Percentiles rank a stretch among this genome's conserved stretches.
phyloP scores from a whole-genome alignment of 1,139 yeast genomes.

The Candida tunisiensis region DNA sequence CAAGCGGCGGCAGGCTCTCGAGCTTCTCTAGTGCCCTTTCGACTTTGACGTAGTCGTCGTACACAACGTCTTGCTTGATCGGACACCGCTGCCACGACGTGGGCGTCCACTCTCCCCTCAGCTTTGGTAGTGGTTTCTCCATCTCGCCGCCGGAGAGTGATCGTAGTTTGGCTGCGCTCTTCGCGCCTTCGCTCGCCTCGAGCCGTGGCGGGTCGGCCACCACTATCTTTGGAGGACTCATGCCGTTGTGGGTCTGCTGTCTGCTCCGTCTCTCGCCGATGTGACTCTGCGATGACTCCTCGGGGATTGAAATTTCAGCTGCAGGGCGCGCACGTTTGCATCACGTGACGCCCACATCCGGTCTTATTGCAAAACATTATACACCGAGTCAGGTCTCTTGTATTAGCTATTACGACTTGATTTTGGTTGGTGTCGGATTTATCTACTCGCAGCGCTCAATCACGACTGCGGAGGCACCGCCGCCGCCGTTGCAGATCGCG shows the following conservation, averaged over 20 bases:
- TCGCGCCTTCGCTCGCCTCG: constrained; percentile 20
- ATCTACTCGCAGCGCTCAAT: constrained; percentile 27
- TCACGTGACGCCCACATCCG: too few species aligned
- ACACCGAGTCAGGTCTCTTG: neutral
- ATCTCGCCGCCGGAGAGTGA: constrained; percentile 15
- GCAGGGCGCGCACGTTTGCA: neutral
- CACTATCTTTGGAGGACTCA: too few species aligned
- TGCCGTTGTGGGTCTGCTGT: too few species aligned
- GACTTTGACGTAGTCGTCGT: constrained; percentile 20
- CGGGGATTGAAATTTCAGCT: constrained; percentile 8
- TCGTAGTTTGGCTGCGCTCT: constrained; percentile 21
- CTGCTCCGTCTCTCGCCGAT: too few species aligned
- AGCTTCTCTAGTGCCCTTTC: constrained; percentile 24
- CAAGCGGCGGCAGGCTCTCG: constrained; percentile 26
- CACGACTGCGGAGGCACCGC: constrained; percentile 85
- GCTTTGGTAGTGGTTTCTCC: neutral
- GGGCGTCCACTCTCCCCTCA: constrained; percentile 19
- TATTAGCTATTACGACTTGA: too few species aligned
- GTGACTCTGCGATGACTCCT: too few species aligned
- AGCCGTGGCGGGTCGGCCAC: constrained; percentile 19
- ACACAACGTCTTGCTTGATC: constrained; percentile 26
- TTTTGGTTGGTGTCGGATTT: neutral
- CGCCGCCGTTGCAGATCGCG: constrained; percentile 98
- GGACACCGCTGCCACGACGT: constrained; percentile 27
- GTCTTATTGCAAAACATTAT: neutral